Base-by-base conservation (phyloP, 179 eudicot genomes). In the Silene noctiflora region DNA sequence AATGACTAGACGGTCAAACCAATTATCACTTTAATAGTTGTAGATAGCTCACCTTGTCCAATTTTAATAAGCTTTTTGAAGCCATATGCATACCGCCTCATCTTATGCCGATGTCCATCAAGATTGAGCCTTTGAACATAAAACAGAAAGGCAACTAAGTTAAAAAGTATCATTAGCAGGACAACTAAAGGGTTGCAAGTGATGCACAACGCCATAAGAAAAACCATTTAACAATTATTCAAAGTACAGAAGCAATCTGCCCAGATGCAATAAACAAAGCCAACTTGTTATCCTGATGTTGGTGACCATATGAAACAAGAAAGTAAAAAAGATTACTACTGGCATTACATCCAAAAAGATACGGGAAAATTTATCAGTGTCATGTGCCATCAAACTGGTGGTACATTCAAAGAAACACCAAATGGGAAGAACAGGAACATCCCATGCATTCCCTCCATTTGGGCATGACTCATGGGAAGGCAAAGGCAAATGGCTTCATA, bases 101-200 rank as follows among this genome's bases (percentile, higher is more conserved):
- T 95, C 83, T 91, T 89, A 74, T 79, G 98, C 20, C 92, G 97
- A 86, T 88, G 98, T 27, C 87, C 92, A 73, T 91, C 98, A 76
- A 96, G 98, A 86, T 91, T 82, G 77, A 96, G 89, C 88, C 99
- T 96, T 86, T 76, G 19, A 63, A 75, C 75, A 55, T 71, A 67
- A 79, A 77, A 78, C 59, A 67, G 62, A 74, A 75, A 74, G 65
- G 46, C n/a, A 17, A 13, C 4, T 24, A 51, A 70, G 74, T 69
- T 70, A 58, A 48, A 46, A 67, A 69, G 25, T 3, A 39, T n/a
- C 71, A 44, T 44, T 7, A 6, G 42, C 19, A 42, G 27, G 20
- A 19, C 70, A 19, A 39, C 4, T 17, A 7, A 39, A 67, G 14
- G 71, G 53, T 67, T 67, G 20, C 53, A 67, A 6, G 17, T 39